A percentile compares a stretch with the other conserved stretches of the same genome.
These are phyloP conservation scores for Dichotomopilus funicola DNA, from an alignment of 2,329 filamentous ascomycete species.

Conservation along the genomic window DNA sequence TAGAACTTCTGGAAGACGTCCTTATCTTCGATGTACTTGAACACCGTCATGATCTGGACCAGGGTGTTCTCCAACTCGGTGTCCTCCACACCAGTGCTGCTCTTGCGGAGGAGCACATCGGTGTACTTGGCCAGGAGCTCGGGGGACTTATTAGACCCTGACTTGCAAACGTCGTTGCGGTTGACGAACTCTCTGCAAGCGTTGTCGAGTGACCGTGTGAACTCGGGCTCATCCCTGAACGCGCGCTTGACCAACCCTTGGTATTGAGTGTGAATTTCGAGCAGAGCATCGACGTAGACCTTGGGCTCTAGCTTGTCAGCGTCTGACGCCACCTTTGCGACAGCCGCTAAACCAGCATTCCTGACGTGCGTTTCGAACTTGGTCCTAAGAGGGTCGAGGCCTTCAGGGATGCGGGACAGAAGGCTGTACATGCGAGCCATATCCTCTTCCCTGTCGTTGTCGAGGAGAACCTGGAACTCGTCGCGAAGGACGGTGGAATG, in stretches of 20 bases:
- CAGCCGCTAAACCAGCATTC: conserved; percentile 78
- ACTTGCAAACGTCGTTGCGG: conserved; percentile 91
- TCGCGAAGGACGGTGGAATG: conserved; percentile 83
- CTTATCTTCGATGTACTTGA: conserved; percentile 99
- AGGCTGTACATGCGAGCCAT: conserved; percentile 95
- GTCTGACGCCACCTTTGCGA: conserved; percentile 83
- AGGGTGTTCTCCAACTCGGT: conserved; percentile 85
- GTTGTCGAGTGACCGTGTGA: conserved; percentile 92
- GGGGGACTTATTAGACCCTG: conserved; percentile 86
- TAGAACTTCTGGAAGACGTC: conserved; percentile 99
- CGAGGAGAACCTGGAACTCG: conserved; percentile 89
- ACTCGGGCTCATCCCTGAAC: conserved; percentile 93
- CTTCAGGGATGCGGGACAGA: conserved; percentile 81
- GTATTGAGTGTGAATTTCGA: conserved; percentile 93
- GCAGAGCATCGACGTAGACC: conserved; percentile 88
- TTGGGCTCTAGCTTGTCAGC: conserved; percentile 91
- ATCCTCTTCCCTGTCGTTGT: conserved; percentile 91
- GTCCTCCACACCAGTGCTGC: conserved; percentile 86
- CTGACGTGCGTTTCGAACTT: conserved; percentile 91
- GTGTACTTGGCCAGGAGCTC: conserved; percentile 94
- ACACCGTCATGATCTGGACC: conserved; percentile 95
- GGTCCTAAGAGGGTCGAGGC: conserved; percentile 77
- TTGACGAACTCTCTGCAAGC: conserved; percentile 98
- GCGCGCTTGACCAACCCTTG: conserved; percentile 84
- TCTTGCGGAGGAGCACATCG: conserved; percentile 87